Evolutionary conservation across 371 early-diverging fungal species (phyloP).

Genomic region (Choanephora cucurbitarum): DNA sequence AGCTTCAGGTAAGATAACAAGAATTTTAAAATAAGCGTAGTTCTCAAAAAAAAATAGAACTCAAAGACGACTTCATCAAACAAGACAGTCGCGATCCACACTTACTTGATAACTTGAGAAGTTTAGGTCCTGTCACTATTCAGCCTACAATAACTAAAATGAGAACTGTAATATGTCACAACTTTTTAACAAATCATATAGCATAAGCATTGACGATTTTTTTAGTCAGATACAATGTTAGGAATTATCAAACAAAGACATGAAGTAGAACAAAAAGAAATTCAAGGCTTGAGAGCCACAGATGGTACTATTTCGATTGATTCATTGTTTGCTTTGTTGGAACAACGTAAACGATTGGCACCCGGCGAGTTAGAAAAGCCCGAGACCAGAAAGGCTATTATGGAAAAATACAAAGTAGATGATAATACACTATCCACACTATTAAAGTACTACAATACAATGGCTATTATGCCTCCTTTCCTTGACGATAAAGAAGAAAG

Average conservation of each 20-base stretch:
- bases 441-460: slow-evolving; percentile 39
- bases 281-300: slow-evolving; percentile 7
- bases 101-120: slow-evolving; percentile 35
- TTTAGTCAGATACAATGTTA: slow-evolving; percentile 47
- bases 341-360: slow-evolving; percentile 37
- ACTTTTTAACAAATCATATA: too few relatives aligned
- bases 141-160: slow-evolving; percentile 38
- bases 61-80: slow-evolving; percentile 29
- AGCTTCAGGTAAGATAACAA: slow-evolving; percentile 12
- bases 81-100: slow-evolving; percentile 42
- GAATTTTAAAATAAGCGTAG: background rate
- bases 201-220: background rate
- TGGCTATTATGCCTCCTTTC: slow-evolving; percentile 42
- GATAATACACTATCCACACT: slow-evolving; percentile 28
- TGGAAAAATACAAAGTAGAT: slow-evolving; percentile 32
- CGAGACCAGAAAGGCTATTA: slow-evolving; percentile 18
- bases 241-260: slow-evolving; percentile 40
- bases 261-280: slow-evolving; percentile 27
- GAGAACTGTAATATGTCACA: slow-evolving; percentile 37
- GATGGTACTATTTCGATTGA: slow-evolving; percentile 31
- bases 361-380: slow-evolving; percentile 33
- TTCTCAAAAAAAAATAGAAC: slow-evolving; percentile 9
- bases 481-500: slow-evolving; percentile 40
- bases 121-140: slow-evolving; percentile 41
- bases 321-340: slow-evolving; percentile 34